Evolutionary conservation across 1,284 basidiomycete genomes (phyloP).

Genomic region (Meira nashicola): DNA sequence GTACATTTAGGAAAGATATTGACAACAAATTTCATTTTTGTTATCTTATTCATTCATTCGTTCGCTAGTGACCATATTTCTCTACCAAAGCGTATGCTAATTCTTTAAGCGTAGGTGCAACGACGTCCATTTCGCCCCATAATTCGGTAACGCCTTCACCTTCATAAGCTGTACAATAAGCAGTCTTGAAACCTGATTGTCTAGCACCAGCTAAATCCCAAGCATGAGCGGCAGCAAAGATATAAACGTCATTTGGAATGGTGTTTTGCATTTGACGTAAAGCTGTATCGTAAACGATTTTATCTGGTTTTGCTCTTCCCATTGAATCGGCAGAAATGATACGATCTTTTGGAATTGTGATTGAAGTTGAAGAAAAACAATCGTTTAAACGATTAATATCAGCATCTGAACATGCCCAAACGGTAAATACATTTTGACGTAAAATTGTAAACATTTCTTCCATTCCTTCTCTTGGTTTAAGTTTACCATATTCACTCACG

Average conservation of each 20-base stretch:
- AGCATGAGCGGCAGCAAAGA: slow-evolving; percentile 5
- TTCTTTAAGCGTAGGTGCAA: neutral
- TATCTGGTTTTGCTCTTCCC: slow-evolving; percentile 5
- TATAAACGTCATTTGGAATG: neutral
- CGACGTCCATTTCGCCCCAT: neutral
- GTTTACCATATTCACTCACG: slow-evolving; percentile 6
- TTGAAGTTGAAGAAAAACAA: neutral
- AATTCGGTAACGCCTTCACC: neutral
- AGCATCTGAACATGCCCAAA: slow-evolving; percentile 8
- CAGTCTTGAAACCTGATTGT: neutral
- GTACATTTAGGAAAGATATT: neutral
- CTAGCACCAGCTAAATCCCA: slow-evolving; percentile 4
- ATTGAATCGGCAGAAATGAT: slow-evolving; percentile 6
- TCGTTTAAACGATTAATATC: slow-evolving; percentile 6
- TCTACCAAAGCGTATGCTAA: neutral
- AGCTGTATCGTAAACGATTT: neutral
- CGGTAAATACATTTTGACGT: slow-evolving; percentile 3
- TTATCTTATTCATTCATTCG: neutral
- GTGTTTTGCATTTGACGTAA: neutral
- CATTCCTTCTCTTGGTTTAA: slow-evolving; percentile 6
- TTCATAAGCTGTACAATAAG: slow-evolving; percentile 6
- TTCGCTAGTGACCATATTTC: slow-evolving; percentile 2
- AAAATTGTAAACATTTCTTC: slow-evolving; percentile 8
- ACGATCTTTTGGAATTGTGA: slow-evolving; percentile 4
- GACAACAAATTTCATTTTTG: neutral